Percentiles rank a stretch among this genome's conserved stretches.
Evolutionary conservation across 2,329 filamentous ascomycete genomes (phyloP).

Genomic region (Hymenoscyphus occultus): DNA sequence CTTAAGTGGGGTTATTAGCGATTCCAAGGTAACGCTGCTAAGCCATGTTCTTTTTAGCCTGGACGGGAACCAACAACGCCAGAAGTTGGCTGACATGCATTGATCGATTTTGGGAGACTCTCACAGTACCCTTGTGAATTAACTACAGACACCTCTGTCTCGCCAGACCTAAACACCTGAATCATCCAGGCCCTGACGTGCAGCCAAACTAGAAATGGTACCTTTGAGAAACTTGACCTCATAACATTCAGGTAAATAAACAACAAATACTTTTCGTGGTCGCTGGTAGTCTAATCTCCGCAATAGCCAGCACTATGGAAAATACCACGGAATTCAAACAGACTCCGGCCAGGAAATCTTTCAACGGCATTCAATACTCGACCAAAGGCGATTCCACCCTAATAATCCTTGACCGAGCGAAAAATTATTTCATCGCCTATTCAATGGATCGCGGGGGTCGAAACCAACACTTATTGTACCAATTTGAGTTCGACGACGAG

Average conservation of each 20-base stretch:
- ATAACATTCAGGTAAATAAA: neutral
- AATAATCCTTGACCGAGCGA: neutral
- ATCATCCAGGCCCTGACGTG: no score
- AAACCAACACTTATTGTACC: neutral
- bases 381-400: neutral
- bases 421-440: neutral
- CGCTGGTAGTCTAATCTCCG: neutral
- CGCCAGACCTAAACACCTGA: no score
- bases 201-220: no score
- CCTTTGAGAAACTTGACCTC: neutral
- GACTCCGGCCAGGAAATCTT: neutral
- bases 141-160: no score
- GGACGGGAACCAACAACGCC: neutral
- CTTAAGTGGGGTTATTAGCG: neutral
- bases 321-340: neutral
- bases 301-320: neutral
- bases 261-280: neutral
- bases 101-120: neutral
- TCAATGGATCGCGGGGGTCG: neutral
- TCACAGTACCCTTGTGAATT: neutral
- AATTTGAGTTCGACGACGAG: neutral
- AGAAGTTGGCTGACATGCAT: neutral
- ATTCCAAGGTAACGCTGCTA: neutral
- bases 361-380: neutral
- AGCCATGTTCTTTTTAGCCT: neutral